Base-by-base conservation (phyloP, 108 stramenopile species). In the Seminavis robusta region DNA sequence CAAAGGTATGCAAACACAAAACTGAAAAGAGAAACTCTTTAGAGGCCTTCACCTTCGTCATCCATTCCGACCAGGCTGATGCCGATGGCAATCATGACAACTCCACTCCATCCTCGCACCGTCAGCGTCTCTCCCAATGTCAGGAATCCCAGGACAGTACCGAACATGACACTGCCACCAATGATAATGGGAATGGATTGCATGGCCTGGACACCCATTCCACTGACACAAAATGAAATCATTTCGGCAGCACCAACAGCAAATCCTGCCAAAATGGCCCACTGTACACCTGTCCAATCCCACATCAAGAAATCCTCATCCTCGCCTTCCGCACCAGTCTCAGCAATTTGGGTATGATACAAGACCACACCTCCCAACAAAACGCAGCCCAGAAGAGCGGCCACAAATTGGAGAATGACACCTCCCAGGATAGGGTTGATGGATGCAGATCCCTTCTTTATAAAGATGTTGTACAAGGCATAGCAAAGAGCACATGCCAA, bases 391-490 rank as follows among this genome's bases (percentile, higher is more conserved):
- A 86, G 51, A 9, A 80, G 8, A 3, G 84, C 84, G 4, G 84
- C 84, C 11, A 86, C 84, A 39, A 86, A 51, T 63, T 86, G 84
- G 29, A 86, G 64, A 44, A 86, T 74, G 44, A 86, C 84, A 30
- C 84, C 84, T 9, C 84, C 84, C 2, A 86, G 59, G n/a, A 86
- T 63, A 13, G 84, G 84, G 65, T 86, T 45, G 43, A 86, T 86
- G 21, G 62, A 52, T 0, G 63, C 60, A 24, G 63, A 65, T 34
- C 80, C 84, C 54, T 86, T 80, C 43, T 86, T 86, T 56, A 86
- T 86, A 46, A 80, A 86, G 32, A 85, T 85, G 59, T 86, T 86
- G 69, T 86, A 86, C 27, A 86, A 52, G 15, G 84, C 84, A 52
- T 86, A 86, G 1, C 73, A 56, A 40, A 73, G 21, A n/a, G 84